Conservation (phyloP, 495 filamentous ascomycete genomes). For the Aspergillus indologenus region DNA sequence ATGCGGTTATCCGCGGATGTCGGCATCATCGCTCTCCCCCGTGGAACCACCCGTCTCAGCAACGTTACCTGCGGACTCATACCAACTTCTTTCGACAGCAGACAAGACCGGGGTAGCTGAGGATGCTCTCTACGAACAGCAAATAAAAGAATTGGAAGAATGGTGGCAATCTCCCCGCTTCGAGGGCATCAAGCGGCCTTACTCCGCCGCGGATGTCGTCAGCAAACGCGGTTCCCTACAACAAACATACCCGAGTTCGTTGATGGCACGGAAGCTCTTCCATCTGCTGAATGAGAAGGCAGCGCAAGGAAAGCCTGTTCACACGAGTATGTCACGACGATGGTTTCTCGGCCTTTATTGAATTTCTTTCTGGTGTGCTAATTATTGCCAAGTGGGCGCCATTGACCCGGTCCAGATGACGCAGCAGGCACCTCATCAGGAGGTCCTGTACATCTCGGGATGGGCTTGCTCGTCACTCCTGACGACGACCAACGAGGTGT, state of each 20-base stretch:
- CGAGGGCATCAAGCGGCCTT: constrained; percentile 86
- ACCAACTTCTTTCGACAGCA: constrained; percentile 71
- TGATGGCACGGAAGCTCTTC: constrained; percentile 94
- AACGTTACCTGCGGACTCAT: constrained; percentile 63
- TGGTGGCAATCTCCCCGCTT: constrained; percentile 88
- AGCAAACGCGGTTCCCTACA: constrained; percentile 84
- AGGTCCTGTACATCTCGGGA: constrained; percentile 91
- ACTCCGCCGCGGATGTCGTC: constrained; percentile 85
- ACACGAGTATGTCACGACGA: constrained; percentile 64
- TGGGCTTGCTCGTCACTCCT: constrained; percentile 95
- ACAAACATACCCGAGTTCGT: constrained; percentile 83
- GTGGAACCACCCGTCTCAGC: constrained; percentile 56
- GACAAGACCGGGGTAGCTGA: constrained; percentile 75
- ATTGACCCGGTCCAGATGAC: constrained; percentile 99
- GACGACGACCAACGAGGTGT: constrained; percentile 94
- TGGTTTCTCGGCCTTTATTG: constrained; percentile 2
- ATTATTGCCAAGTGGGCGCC: constrained; percentile 68
- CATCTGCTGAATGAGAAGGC: constrained; percentile 75
- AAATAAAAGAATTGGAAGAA: constrained; percentile 75
- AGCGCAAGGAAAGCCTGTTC: constrained; percentile 77
- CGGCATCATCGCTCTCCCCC: constrained; percentile 28
- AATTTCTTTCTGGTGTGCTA: constrained; percentile 6
- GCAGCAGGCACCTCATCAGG: constrained; percentile 93
- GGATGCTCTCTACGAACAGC: constrained; percentile 73
- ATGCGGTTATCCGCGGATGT: constrained; percentile 47